phyloP scores from a whole-genome alignment of 1,284 basidiomycete genomes.

The Xerocomus nothofagi region DNA sequence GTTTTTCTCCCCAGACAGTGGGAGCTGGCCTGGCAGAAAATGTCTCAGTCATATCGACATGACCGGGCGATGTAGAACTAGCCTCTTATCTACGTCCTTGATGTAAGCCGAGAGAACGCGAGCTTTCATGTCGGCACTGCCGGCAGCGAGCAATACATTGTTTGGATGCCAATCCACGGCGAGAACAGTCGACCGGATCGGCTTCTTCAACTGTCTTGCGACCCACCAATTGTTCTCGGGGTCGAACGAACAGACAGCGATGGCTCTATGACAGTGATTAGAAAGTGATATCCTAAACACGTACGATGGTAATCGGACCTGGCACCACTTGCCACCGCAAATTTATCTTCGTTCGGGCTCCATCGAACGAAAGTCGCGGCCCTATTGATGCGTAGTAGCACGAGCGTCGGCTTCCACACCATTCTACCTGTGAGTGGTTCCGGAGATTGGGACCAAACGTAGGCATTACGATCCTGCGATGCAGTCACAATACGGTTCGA shows the following conservation, averaged over 20 bases:
- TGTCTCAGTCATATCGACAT: neutral
- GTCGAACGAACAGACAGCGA: conserved; percentile 94
- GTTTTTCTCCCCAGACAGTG: conserved; percentile 94
- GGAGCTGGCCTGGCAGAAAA: conserved; percentile 70
- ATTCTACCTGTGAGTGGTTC: conserved; percentile 68
- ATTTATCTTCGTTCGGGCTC: conserved; percentile 98
- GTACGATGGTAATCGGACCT: conserved; percentile 46
- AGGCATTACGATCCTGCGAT: conserved; percentile 98
- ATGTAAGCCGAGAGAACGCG: conserved; percentile 99
- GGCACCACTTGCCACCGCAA: conserved; percentile 96
- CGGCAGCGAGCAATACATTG: conserved; percentile 92
- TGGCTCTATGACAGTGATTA: conserved; percentile 58
- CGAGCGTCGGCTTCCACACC: conserved; percentile 96
- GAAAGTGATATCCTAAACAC: neutral
- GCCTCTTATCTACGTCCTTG: conserved; percentile 97
- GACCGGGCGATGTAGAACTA: conserved; percentile 24
- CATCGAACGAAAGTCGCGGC: conserved; percentile 95
- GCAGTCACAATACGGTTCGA: conserved; percentile 98
- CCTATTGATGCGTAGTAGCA: conserved; percentile 91
- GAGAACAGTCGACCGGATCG: conserved; percentile 90
- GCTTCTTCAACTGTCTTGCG: conserved; percentile 96
- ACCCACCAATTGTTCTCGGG: conserved; percentile 99
- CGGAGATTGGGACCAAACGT: conserved; percentile 90
- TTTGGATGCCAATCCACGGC: conserved; percentile 98
- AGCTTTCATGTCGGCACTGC: conserved; percentile 93